A percentile compares a stretch with the other conserved stretches of the same genome.
Conservation (phyloP, 208 protist species). For the Acanthamoeba culbertsoni region DNA sequence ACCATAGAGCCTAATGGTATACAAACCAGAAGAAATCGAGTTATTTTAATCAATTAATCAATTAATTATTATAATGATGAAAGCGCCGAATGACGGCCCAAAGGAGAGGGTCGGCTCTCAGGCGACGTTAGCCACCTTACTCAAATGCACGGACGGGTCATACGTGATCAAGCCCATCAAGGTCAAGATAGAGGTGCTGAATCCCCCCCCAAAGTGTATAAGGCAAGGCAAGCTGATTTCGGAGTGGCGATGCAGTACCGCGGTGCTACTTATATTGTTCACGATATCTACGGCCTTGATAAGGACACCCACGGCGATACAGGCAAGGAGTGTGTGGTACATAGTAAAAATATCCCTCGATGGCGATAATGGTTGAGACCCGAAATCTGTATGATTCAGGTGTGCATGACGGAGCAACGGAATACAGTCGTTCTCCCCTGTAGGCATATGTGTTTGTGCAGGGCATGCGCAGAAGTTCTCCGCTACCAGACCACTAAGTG, state of each 20-base stretch:
- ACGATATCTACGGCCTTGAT: slow-evolving; percentile 52
- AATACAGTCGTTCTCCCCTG: slow-evolving; percentile 93
- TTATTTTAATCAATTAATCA: neutral
- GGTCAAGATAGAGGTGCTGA: slow-evolving; percentile 37
- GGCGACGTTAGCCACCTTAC: slow-evolving; percentile 9
- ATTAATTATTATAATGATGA: neutral
- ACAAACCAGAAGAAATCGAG: no score
- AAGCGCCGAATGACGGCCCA: neutral
- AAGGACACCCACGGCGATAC: neutral
- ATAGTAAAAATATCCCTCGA: neutral
- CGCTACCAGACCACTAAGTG: slow-evolving; percentile 92
- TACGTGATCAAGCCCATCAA: neutral
- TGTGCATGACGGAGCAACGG: slow-evolving; percentile 91
- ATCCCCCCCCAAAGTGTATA: no score
- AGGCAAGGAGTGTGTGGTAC: neutral
- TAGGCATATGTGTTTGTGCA: slow-evolving; percentile 94
- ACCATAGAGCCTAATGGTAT: neutral
- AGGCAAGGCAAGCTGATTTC: no score
- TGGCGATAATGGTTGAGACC: neutral
- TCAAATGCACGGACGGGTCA: slow-evolving; percentile 23
- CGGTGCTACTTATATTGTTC: neutral
- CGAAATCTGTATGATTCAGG: slow-evolving; percentile 80
- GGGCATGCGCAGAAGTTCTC: slow-evolving; percentile 90
- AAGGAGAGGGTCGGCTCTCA: neutral
- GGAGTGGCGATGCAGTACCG: no score